Percentiles rank a stretch among this genome's conserved stretches.
Evolutionary conservation across 106 monocot genomes (phyloP).

Genomic region (Xerophyta viscosa): DNA sequence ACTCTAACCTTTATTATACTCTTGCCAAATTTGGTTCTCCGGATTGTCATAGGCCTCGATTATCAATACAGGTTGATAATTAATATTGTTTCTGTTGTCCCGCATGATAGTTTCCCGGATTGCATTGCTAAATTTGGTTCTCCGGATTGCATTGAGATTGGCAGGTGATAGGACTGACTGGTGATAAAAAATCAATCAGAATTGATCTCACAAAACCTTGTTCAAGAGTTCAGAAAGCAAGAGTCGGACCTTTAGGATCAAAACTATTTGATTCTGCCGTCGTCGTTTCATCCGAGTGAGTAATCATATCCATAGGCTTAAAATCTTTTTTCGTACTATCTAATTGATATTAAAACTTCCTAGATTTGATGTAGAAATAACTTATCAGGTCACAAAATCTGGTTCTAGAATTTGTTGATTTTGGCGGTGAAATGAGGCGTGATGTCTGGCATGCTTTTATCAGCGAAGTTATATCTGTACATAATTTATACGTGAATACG

Average conservation of each 20-base stretch:
- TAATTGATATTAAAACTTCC: background rate
- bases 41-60: too few relatives aligned
- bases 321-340: too few relatives aligned
- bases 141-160: constrained; percentile 26
- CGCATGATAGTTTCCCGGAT: too few relatives aligned
- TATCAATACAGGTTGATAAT: too few relatives aligned
- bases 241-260: constrained; percentile 86
- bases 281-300: constrained; percentile 74
- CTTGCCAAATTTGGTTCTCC: too few relatives aligned
- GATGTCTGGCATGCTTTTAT: constrained; percentile 98
- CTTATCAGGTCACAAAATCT: constrained; percentile 47
- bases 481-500: constrained; percentile 81
- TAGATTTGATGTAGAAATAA: background rate
- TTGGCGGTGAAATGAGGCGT: constrained; percentile 88
- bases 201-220: constrained; percentile 55
- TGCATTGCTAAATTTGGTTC: background rate
- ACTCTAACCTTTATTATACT: too few relatives aligned
- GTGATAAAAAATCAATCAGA: constrained; percentile 49
- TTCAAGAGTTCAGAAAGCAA: constrained; percentile 69
- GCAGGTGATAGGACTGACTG: constrained; percentile 74
- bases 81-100: too few relatives aligned
- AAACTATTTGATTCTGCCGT: constrained; percentile 95
- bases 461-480: constrained; percentile 68
- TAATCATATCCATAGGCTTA: constrained; percentile 8
- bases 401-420: constrained; percentile 93